A percentile compares a stretch with the other conserved stretches of the same genome.
These are phyloP conservation scores for Pleurotus salmoneostramineus DNA, from an alignment of 768 basidiomycete species.

Conservation along the genomic window DNA sequence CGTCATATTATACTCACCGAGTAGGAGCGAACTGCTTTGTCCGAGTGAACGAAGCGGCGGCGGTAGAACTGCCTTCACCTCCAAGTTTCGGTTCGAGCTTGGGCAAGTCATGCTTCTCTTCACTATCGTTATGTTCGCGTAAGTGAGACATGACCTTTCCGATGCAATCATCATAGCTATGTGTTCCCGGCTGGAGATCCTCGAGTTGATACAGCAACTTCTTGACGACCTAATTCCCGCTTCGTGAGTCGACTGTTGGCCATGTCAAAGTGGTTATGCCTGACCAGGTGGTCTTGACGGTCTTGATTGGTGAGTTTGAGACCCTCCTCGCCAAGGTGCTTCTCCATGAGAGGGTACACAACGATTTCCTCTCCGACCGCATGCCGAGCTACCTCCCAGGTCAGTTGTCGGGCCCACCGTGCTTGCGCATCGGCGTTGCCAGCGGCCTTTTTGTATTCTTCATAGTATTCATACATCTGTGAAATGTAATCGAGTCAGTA, in stretches of 20 bases:
- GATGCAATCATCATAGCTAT: slow-evolving; percentile 38
- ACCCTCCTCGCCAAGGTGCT: slow-evolving; percentile 49
- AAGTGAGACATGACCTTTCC: slow-evolving; percentile 43
- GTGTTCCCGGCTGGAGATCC: slow-evolving; percentile 33
- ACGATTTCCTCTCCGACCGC: slow-evolving; percentile 62
- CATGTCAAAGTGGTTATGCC: slow-evolving; percentile 2
- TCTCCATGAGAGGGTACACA: slow-evolving; percentile 60
- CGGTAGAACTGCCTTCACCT: slow-evolving; percentile 34
- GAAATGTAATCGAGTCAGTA: too few relatives aligned
- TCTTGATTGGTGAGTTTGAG: slow-evolving; percentile 49
- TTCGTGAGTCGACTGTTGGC: neutral
- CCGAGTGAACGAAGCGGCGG: slow-evolving; percentile 42
- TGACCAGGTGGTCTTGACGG: slow-evolving; percentile 52
- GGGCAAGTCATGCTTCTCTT: slow-evolving; percentile 56
- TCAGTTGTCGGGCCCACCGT: slow-evolving; percentile 52
- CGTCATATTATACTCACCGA: slow-evolving; percentile 29
- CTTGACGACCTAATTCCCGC: slow-evolving; percentile 21
- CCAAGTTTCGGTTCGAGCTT: slow-evolving; percentile 45
- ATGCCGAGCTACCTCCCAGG: slow-evolving; percentile 60
- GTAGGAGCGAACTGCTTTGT: slow-evolving; percentile 67
- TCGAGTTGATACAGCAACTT: slow-evolving; percentile 44
- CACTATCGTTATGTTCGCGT: slow-evolving; percentile 50
- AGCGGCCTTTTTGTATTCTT: slow-evolving; percentile 36
- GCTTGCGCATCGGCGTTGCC: slow-evolving; percentile 43
- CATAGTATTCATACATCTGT: slow-evolving; percentile 26